Evolutionary conservation across 2,329 filamentous ascomycete genomes (phyloP).

Genomic region (Ophiocordyceps camponoti-rufipedis): DNA sequence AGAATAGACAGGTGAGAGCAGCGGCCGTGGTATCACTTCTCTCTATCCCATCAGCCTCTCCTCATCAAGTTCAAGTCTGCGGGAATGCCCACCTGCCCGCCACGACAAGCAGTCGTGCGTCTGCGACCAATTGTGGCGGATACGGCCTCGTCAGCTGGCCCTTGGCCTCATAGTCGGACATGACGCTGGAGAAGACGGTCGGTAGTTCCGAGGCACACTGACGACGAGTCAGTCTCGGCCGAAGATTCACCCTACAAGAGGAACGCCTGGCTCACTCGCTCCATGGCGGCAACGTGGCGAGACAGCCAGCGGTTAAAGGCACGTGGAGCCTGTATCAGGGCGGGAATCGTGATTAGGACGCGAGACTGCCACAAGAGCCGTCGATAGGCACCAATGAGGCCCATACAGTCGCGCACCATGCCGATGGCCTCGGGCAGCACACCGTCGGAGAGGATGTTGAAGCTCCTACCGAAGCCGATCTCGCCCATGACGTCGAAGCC

Average conservation of each 20-base stretch:
- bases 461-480: constrained; percentile 16
- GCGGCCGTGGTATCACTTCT: constrained; percentile 17
- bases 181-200: neutral
- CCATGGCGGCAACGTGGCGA: neutral
- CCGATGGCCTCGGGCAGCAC: neutral
- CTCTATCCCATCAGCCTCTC: neutral
- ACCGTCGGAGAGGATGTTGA: constrained; percentile 2
- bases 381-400: neutral
- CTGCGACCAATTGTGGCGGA: neutral
- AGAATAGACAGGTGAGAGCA: constrained; percentile 14
- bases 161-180: neutral
- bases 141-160: neutral
- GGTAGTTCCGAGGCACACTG: neutral
- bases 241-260: neutral
- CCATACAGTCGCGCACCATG: neutral
- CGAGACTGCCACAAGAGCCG: neutral
- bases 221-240: neutral
- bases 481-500: constrained; percentile 21
- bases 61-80: neutral
- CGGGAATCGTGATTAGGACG: neutral
- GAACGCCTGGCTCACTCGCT: neutral
- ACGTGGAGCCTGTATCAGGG: neutral
- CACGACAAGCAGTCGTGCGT: neutral
- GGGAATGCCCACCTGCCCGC: neutral
- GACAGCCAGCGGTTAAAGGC: neutral